phyloP scores from a whole-genome alignment of 768 basidiomycete species.

The Grammothele lineata region DNA sequence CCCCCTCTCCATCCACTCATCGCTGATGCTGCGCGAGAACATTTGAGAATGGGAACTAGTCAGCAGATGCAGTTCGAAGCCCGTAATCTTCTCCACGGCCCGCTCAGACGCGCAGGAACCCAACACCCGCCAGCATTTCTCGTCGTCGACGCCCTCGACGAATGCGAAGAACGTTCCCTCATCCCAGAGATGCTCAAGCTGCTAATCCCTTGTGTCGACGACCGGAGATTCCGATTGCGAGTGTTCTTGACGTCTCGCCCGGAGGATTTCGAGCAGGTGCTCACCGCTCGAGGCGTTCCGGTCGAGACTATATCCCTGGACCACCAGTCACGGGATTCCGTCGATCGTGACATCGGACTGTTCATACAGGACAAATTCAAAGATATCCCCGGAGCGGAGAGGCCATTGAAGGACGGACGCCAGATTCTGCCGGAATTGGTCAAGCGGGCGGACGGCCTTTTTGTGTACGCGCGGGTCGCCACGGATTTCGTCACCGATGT shows the following conservation, averaged over 20 bases:
- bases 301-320: no score
- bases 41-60: neutral
- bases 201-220: neutral
- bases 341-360: no score
- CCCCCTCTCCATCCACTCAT: slow-evolving; percentile 5
- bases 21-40: neutral
- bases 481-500: neutral
- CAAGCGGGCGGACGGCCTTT: neutral
- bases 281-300: no score
- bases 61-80: neutral
- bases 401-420: neutral
- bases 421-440: neutral
- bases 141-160: slow-evolving; percentile 35
- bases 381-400: no score
- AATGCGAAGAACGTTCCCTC: slow-evolving; percentile 20
- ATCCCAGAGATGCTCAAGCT: neutral
- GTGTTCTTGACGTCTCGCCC: slow-evolving; percentile 1
- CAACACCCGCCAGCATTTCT: slow-evolving; percentile 18
- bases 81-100: slow-evolving; percentile 12
- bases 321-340: no score
- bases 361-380: no score
- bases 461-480: slow-evolving; percentile 3
- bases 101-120: neutral
- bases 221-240: neutral
- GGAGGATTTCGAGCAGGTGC: neutral